Conservation (phyloP, 140 eudicot species). For the Ambrosia hybrid region DNA sequence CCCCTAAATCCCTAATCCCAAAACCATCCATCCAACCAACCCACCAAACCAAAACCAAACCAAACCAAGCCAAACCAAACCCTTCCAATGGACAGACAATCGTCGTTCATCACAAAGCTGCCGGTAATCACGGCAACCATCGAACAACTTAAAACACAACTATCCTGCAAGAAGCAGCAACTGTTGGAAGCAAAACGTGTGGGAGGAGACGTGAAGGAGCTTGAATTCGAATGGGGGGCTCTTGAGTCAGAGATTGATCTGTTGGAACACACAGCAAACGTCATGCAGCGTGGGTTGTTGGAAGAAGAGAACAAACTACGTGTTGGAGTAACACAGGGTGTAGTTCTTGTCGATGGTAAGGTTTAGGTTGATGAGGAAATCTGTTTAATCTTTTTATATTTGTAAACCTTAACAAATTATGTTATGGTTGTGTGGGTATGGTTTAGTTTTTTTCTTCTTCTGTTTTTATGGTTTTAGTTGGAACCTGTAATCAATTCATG, state of each 20-base stretch:
- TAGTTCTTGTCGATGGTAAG: conserved; percentile 24
- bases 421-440: neutral
- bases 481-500: neutral
- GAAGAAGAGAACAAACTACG: neutral
- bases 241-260: conserved; percentile 22
- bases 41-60: neutral
- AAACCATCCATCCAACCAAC: neutral
- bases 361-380: conserved; percentile 5
- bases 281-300: conserved; percentile 12
- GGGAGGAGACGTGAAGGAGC: conserved; percentile 21
- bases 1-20: neutral
- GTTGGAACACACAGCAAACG: conserved; percentile 31
- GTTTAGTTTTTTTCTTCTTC: neutral
- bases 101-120: conserved; percentile 28
- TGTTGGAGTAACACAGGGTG: conserved; percentile 5
- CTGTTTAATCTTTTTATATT: neutral
- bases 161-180: conserved; percentile 16
- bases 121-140: conserved; percentile 16
- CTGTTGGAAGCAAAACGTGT: conserved; percentile 22
- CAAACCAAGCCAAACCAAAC: neutral
- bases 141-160: conserved; percentile 4
- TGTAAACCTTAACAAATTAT: neutral
- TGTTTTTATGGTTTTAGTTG: neutral
- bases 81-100: conserved; percentile 24
- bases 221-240: conserved; percentile 24